Percentiles rank a stretch among this genome's conserved stretches.
These are phyloP conservation scores for Obelidium mucronatum DNA, from an alignment of 192 early-diverging fungal genomes.

Conservation along the genomic window DNA sequence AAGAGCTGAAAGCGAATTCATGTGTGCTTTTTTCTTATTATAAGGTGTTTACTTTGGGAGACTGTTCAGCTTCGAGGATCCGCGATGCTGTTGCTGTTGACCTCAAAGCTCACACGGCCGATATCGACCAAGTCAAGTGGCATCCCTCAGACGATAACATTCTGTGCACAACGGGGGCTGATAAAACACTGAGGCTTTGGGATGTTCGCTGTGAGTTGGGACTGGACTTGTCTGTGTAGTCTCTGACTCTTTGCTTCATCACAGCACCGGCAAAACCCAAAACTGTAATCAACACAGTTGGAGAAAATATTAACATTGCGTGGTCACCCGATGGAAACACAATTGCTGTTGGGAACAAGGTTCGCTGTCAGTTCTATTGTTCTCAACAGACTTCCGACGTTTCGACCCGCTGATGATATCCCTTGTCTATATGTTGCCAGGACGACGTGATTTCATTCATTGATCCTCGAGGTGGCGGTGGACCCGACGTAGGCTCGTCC, in stretches of 20 bases:
- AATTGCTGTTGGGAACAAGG: conserved; percentile 87
- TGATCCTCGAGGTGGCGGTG: conserved; percentile 61
- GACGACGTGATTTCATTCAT: conserved; percentile 81
- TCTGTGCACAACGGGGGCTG: conserved; percentile 78
- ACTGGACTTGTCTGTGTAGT: background rate
- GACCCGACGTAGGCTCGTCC: too few relatives aligned
- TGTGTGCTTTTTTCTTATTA: background rate
- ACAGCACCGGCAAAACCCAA: conserved; percentile 59
- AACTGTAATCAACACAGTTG: conserved; percentile 66
- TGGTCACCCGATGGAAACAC: conserved; percentile 81
- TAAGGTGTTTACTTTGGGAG: background rate
- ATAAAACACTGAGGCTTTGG: conserved; percentile 83
- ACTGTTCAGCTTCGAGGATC: background rate
- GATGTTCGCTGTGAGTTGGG: conserved; percentile 71
- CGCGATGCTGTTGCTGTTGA: conserved; percentile 52
- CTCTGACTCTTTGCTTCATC: background rate
- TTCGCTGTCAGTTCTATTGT: conserved; percentile 26
- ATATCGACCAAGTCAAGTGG: conserved; percentile 77
- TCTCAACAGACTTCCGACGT: background rate
- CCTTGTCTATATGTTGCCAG: conserved; percentile 48
- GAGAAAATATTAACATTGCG: conserved; percentile 86
- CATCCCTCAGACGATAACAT: conserved; percentile 75
- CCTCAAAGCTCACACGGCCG: conserved; percentile 77
- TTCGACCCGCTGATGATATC: too few relatives aligned
- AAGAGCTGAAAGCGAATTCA: background rate